These are phyloP conservation scores for Phytophthora pistaciae DNA, from an alignment of 352 stramenopile species.

Conservation along the genomic window DNA sequence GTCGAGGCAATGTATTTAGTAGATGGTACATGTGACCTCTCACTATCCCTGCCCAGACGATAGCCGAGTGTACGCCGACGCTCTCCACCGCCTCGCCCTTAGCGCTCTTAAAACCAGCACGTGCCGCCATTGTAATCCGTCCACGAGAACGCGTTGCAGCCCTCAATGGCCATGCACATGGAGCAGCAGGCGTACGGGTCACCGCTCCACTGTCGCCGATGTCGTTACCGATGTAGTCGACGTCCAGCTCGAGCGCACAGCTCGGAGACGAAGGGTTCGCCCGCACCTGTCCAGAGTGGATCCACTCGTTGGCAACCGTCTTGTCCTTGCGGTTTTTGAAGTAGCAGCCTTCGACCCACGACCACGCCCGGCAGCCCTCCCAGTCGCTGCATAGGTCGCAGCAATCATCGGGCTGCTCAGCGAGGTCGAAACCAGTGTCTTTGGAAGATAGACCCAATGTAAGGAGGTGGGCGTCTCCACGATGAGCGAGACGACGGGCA, in stretches of 20 bases:
- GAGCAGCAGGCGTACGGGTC: conserved; percentile 39
- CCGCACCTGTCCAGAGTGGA: not conserved
- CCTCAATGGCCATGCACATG: conserved; percentile 28
- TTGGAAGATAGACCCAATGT: too few relatives aligned
- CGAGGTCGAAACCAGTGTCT: not conserved
- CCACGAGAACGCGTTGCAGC: conserved; percentile 54
- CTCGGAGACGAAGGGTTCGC: not conserved
- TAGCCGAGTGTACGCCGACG: conserved; percentile 18
- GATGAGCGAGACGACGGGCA: too few relatives aligned
- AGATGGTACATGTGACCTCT: too few relatives aligned
- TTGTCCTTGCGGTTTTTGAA: not conserved
- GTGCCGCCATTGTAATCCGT: conserved; percentile 49
- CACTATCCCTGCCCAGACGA: conserved; percentile 8
- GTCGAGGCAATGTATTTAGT: too few relatives aligned
- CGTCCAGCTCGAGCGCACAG: not conserved
- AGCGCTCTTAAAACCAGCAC: conserved; percentile 64
- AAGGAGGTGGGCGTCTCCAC: too few relatives aligned
- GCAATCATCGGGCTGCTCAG: not conserved
- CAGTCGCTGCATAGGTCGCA: not conserved
- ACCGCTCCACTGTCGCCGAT: conserved; percentile 22
- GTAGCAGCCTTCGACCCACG: not conserved
- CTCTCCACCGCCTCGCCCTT: conserved; percentile 23
- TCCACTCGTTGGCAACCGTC: not conserved
- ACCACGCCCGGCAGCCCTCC: not conserved
- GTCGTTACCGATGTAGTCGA: conserved; percentile 14